These are phyloP conservation scores for Populus hybrid DNA, from an alignment of 441 rosid species.

Conservation along the genomic window DNA sequence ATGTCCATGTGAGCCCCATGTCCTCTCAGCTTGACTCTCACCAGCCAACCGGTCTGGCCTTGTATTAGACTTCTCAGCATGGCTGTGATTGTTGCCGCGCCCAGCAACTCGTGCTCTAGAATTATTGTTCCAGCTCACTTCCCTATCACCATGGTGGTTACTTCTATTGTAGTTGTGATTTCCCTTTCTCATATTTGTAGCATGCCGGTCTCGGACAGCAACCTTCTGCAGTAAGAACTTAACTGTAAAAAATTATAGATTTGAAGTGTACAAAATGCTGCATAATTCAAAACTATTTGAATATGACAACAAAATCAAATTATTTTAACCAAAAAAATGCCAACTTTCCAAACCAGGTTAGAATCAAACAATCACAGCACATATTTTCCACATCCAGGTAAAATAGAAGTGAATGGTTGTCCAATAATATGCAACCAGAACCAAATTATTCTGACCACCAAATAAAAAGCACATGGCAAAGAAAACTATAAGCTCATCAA, in stretches of 20 bases:
- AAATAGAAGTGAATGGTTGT: not conserved
- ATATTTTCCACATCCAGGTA: not conserved
- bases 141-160: conserved; percentile 76
- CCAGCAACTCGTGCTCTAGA: conserved; percentile 64
- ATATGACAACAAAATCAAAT: not conserved
- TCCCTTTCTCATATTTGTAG: conserved; percentile 66
- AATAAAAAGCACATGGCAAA: not conserved
- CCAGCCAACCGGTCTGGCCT: conserved; percentile 53
- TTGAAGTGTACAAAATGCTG: not conserved
- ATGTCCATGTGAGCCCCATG: conserved; percentile 65
- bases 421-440: not conserved
- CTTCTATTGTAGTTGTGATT: conserved; percentile 69
- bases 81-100: conserved; percentile 46
- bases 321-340: not conserved
- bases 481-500: not conserved
- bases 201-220: conserved; percentile 64
- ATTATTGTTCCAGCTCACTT: conserved; percentile 70
- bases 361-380: not conserved
- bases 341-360: not conserved
- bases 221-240: conserved; percentile 48
- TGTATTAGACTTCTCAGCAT: conserved; percentile 57
- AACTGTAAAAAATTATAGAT: conserved; percentile 9
- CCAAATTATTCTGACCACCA: not conserved
- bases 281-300: not conserved
- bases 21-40: conserved; percentile 64